phyloP scores from a whole-genome alignment of 805 yeast species.

The Schwanniomyces sp. region DNA sequence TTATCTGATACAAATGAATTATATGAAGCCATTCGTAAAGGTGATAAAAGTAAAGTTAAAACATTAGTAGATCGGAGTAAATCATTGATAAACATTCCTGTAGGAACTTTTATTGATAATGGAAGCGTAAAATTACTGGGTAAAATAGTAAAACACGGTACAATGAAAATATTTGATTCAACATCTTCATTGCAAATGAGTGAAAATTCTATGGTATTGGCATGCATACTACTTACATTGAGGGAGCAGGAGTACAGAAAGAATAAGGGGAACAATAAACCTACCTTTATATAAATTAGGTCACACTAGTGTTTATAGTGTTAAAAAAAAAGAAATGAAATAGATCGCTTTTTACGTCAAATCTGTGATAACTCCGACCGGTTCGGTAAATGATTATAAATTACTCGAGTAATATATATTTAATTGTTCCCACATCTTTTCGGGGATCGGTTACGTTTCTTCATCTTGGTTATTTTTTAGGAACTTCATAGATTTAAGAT shows the following conservation, averaged over 20 bases:
- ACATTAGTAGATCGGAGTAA: slow-evolving; percentile 13
- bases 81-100: slow-evolving; percentile 24
- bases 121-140: slow-evolving; percentile 20
- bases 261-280: slow-evolving; percentile 30
- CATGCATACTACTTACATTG: slow-evolving; percentile 25
- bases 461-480: not conserved
- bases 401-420: not conserved
- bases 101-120: slow-evolving; percentile 29
- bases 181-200: slow-evolving; percentile 6
- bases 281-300: slow-evolving; percentile 7
- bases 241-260: slow-evolving; percentile 34
- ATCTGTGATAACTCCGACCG: not conserved
- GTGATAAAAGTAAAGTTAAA: slow-evolving; percentile 18
- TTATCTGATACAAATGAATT: slow-evolving; percentile 14
- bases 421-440: not conserved
- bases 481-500: not conserved
- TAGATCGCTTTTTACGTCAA: not conserved
- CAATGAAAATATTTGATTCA: slow-evolving; percentile 17
- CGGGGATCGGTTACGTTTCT: not conserved
- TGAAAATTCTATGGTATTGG: slow-evolving; percentile 20
- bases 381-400: not conserved
- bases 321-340: not conserved
- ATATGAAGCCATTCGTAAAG: slow-evolving; percentile 18
- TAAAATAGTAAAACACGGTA: slow-evolving; percentile 19
- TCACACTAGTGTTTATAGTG: not conserved